Base-by-base conservation (phyloP, 2,329 filamentous ascomycete genomes). In the Magnaporthiopsis incrustans region DNA sequence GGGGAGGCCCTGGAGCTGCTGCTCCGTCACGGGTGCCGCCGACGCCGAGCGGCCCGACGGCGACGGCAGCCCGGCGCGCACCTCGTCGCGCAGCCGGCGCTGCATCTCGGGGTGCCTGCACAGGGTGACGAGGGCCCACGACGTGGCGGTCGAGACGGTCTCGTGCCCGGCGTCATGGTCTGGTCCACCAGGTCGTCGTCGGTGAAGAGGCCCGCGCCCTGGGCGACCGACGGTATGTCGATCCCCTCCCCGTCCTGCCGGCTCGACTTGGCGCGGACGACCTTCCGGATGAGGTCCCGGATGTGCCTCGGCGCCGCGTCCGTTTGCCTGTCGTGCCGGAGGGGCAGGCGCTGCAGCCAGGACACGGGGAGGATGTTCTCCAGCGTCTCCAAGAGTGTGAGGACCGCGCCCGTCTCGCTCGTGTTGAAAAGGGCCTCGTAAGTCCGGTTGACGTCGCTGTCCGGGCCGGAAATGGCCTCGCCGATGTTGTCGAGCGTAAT, bases 81-180 rank as follows among this genome's bases (percentile, higher is more conserved):
- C 77, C 72, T 91, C 89, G 25, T 80, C 74, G 15, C 88, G 85
- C 1, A 91, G 81, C 7, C 77, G 78, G 11, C 73, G 73, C 72
- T 91, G 87, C 7, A 84, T 74, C 1, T 81, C 77, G 0, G 82
- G 84, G 67, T 89, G 76, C 30, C 79, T 82, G 67, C 85, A 81
- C 8, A 91, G 80, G 2, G 85, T 76, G 68, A 88, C 85, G 18
- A 82, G 76, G 1, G 82, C 78, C 86, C 86, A 90, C 38, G 84
- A 85, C 33, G 90, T 76, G 2, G 86, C 80, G 0, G 83, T 81
- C 0, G 87, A 82, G 2, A 87, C 89, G 0, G 87, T 90, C 74
- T 89, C 87, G 70, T 89, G 87, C 11, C 81, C 82, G 4, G 82
- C 81, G 3, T 86, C 32, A 86, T 70, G 1, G 85, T 60, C 60